Base-by-base conservation (phyloP, 192 early-diverging fungal species). In the Backusella circina region DNA sequence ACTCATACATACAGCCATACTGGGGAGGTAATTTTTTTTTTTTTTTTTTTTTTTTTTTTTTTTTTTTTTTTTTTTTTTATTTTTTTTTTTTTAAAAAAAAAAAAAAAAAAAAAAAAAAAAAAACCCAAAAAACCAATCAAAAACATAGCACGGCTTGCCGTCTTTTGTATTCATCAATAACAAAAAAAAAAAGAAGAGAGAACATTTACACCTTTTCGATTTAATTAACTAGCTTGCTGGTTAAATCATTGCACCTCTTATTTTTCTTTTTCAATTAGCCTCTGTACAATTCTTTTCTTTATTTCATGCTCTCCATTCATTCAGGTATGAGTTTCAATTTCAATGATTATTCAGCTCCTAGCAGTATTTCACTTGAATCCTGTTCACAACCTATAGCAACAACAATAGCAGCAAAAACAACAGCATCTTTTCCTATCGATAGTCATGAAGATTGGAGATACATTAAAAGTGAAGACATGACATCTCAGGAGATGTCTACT, bases 1-100 rank as follows among this genome's bases (percentile, higher is more conserved):
- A 80, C 75, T 21, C 79, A 80, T 50, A 77, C 57, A 5, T 76
- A 76, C 23, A 76, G 75, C 13, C 79, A 80, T 68, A 80, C 79
- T 28, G 79, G 79, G n/a, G 79, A 80, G 47, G 54, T 73, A 73
- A 72, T 6, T 35, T 0, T 33, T 32, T 44, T 44, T 44, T 44
- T 44, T 44, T 44, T 44, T 44, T 15, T 41, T 65, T 0, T 33
- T 66, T 47, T 47, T n/a, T 47, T 47, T 44, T 47, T 47, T 47
- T 41, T 41, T 2, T 41, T 41, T 13, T 13, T 35, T 35, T 35
- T 35, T 35, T 35, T 35, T 35, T 35, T 35, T 35, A 3, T 35
- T 35, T 35, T 35, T 35, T 35, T 35, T 35, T 35, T 35, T 35
- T 35, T 35, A n/a, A n/a, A n/a, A n/a, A n/a, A n/a, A n/a, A n/a